phyloP scores from a whole-genome alignment of 345 rosid species.

The Schrenkiella parvula region DNA sequence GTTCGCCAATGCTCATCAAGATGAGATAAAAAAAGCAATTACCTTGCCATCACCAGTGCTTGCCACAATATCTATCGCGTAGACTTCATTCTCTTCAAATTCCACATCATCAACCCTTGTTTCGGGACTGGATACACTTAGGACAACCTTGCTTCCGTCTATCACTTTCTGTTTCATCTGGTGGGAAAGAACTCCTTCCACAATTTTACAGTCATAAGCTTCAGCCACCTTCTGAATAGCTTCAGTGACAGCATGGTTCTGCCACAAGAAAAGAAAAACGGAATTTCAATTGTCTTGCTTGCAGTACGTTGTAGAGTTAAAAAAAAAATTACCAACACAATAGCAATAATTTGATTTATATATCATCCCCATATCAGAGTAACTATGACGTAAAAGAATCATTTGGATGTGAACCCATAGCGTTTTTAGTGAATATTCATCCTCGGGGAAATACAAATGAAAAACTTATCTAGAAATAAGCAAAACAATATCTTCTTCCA shows the following conservation, averaged over 20 bases:
- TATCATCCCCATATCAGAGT: not conserved
- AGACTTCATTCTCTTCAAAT: constrained; percentile 96
- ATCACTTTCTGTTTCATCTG: constrained; percentile 86
- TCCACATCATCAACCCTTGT: constrained; percentile 91
- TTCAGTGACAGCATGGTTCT: constrained; percentile 95
- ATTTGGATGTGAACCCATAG: constrained; percentile 4
- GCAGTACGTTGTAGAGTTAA: not conserved
- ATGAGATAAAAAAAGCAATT: constrained; percentile 17
- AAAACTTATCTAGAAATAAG: not conserved
- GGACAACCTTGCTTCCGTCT: constrained; percentile 80
- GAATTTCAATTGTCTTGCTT: not conserved
- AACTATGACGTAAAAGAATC: not conserved
- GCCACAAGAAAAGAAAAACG: constrained; percentile 27
- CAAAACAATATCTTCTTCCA: not conserved
- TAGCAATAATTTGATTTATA: not conserved
- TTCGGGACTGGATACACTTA: constrained; percentile 71
- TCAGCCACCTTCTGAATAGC: constrained; percentile 96
- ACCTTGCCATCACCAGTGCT: constrained; percentile 99
- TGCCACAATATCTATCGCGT: constrained; percentile 80
- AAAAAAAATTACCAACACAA: not conserved
- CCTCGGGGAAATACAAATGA: not conserved
- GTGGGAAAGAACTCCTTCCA: constrained; percentile 96
- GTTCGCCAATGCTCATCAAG: not conserved
- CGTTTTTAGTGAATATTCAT: not conserved
- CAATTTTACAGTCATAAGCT: constrained; percentile 96